phyloP scores from a whole-genome alignment of 2,329 filamentous ascomycete species.

The Arthrobotrys megalospora region DNA sequence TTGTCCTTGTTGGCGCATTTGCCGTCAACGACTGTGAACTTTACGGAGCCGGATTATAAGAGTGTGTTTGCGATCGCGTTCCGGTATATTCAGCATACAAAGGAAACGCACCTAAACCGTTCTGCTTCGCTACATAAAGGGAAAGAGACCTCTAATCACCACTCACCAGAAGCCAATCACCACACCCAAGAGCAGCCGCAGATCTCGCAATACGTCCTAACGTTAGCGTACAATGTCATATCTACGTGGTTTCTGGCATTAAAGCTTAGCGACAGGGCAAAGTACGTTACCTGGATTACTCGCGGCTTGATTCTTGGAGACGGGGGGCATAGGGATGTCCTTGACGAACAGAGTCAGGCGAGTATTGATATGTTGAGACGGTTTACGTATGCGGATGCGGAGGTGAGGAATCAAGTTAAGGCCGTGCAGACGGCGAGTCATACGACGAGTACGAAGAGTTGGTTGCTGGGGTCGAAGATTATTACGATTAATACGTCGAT shows the following conservation, averaged over 20 bases:
- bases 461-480: slow-evolving; percentile 72
- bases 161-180: slow-evolving; percentile 39
- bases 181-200: slow-evolving; percentile 69
- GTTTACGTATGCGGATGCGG: slow-evolving; percentile 86
- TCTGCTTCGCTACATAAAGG: slow-evolving; percentile 63
- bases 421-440: slow-evolving; percentile 68
- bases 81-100: slow-evolving; percentile 85
- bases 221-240: slow-evolving; percentile 93
- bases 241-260: slow-evolving; percentile 96
- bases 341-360: slow-evolving; percentile 93
- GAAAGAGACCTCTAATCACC: slow-evolving; percentile 27
- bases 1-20: slow-evolving; percentile 89
- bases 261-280: slow-evolving; percentile 85
- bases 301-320: slow-evolving; percentile 86
- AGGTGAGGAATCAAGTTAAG: slow-evolving; percentile 69
- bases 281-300: slow-evolving; percentile 90
- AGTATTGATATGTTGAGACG: slow-evolving; percentile 96
- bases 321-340: slow-evolving; percentile 78
- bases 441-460: slow-evolving; percentile 69
- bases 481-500: slow-evolving; percentile 71
- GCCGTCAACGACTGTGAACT: slow-evolving; percentile 87
- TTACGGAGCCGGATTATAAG: slow-evolving; percentile 91
- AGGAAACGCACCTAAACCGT: slow-evolving; percentile 67
- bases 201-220: slow-evolving; percentile 92
- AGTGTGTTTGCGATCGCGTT: slow-evolving; percentile 96